A percentile compares a stretch with the other conserved stretches of the same genome.
Evolutionary conservation across 2,329 filamentous ascomycete genomes (phyloP).

Genomic region (Phyllosticta citriasiana): DNA sequence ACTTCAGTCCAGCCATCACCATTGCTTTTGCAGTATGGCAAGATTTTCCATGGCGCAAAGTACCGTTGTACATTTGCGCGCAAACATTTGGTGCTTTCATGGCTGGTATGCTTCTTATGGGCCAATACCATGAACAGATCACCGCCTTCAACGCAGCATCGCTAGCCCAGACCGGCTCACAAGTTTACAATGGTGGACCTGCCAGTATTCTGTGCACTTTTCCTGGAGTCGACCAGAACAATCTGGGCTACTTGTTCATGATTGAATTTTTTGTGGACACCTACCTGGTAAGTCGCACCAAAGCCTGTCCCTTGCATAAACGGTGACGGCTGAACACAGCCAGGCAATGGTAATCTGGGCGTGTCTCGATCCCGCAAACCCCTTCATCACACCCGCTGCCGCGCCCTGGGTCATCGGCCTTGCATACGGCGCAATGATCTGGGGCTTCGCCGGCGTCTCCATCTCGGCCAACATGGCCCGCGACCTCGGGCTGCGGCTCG

Average conservation of each 20-base stretch:
- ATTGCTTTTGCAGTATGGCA: constrained; percentile 40
- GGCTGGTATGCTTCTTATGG: constrained; percentile 45
- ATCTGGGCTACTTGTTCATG: constrained; percentile 47
- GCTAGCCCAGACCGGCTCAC: constrained; percentile 27
- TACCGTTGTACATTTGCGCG: constrained; percentile 46
- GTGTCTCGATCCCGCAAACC: constrained; percentile 48
- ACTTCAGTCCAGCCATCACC: constrained; percentile 42
- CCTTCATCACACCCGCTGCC: constrained; percentile 40
- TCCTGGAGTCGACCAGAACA: constrained; percentile 40
- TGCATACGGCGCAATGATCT: constrained; percentile 44
- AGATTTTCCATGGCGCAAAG: constrained; percentile 50
- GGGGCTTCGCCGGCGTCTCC: constrained; percentile 47
- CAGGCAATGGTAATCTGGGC: constrained; percentile 48
- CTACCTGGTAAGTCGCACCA: constrained; percentile 37
- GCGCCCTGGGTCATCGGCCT: constrained; percentile 48
- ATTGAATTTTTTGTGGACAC: constrained; percentile 50
- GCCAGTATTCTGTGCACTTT: constrained; percentile 48
- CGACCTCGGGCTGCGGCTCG: constrained; percentile 49
- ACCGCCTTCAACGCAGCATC: constrained; percentile 30
- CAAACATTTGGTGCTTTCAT: constrained; percentile 49
- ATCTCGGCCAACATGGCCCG: constrained; percentile 49
- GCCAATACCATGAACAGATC: constrained; percentile 46
- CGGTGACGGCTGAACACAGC: not conserved
- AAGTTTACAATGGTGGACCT: constrained; percentile 40
- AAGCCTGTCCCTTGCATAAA: not conserved